Conservation (phyloP, 1,284 basidiomycete genomes). For the Ganoderma multipileum region DNA sequence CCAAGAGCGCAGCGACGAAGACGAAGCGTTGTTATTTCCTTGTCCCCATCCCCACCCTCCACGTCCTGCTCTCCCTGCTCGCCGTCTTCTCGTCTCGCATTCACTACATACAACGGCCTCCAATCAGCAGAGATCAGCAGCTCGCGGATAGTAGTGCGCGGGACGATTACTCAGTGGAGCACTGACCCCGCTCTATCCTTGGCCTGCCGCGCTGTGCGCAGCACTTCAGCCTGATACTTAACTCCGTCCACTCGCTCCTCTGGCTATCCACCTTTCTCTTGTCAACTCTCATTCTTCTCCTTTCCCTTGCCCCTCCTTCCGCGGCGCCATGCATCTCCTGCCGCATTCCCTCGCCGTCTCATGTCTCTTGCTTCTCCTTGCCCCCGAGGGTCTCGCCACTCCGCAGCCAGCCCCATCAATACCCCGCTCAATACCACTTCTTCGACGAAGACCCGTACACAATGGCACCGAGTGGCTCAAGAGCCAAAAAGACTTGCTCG, state of each 20-base stretch:
- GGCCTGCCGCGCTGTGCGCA: slow-evolving; percentile 32
- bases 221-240: slow-evolving; percentile 22
- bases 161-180: slow-evolving; percentile 26
- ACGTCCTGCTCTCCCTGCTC: slow-evolving; percentile 19
- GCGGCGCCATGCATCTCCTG: slow-evolving; percentile 32
- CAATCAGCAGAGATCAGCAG: slow-evolving; percentile 4
- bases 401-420: slow-evolving; percentile 26
- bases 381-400: slow-evolving; percentile 32
- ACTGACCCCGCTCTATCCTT: slow-evolving; percentile 27
- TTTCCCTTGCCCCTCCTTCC: slow-evolving; percentile 21
- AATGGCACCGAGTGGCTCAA: slow-evolving; percentile 32
- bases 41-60: slow-evolving; percentile 8
- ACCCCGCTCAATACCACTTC: slow-evolving; percentile 33
- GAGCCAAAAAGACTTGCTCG: slow-evolving; percentile 34
- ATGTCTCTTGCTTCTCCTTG: slow-evolving; percentile 29
- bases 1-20: not conserved
- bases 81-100: not conserved
- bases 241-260: slow-evolving; percentile 22
- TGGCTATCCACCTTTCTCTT: slow-evolving; percentile 10
- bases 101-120: not conserved
- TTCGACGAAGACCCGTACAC: slow-evolving; percentile 25
- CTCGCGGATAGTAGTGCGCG: slow-evolving; percentile 6
- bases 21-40: not conserved
- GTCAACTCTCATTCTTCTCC: slow-evolving; percentile 1
- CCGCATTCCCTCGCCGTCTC: slow-evolving; percentile 34